Conservation (phyloP, 1,139 yeast genomes). For the Entelexis sorbosivorans region DNA sequence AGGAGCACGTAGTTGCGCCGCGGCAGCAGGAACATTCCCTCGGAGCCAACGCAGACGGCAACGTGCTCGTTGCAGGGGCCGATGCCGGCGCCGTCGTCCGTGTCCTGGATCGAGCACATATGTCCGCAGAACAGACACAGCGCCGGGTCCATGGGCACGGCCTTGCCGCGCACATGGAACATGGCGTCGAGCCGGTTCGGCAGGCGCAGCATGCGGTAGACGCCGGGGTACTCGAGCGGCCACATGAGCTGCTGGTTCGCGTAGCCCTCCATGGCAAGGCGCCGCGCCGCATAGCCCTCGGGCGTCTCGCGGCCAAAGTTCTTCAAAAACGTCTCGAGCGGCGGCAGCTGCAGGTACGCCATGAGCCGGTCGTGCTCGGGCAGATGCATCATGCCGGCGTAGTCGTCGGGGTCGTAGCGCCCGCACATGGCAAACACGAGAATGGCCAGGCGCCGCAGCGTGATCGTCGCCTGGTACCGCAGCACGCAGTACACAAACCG, state of each 20-base stretch:
- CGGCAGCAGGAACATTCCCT: slow-evolving; percentile 72
- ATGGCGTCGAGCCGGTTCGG: slow-evolving; percentile 64
- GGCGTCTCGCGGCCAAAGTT: slow-evolving; percentile 14
- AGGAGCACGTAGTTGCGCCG: slow-evolving; percentile 59
- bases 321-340: slow-evolving; percentile 28
- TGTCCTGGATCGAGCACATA: slow-evolving; percentile 52
- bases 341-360: slow-evolving; percentile 43
- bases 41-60: slow-evolving; percentile 44
- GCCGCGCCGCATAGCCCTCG: slow-evolving; percentile 9
- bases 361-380: slow-evolving; percentile 52
- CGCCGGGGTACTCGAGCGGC: slow-evolving; percentile 54
- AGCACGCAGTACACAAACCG: slow-evolving; percentile 10
- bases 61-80: slow-evolving; percentile 34
- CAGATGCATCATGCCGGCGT: slow-evolving; percentile 27
- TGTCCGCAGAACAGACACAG: slow-evolving; percentile 75
- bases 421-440: slow-evolving; percentile 48
- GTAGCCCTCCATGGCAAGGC: neutral
- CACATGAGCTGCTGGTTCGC: neutral
- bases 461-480: slow-evolving; percentile 26
- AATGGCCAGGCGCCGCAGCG: slow-evolving; percentile 56
- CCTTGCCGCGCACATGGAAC: slow-evolving; percentile 32
- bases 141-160: slow-evolving; percentile 63
- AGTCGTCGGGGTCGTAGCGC: slow-evolving; percentile 35
- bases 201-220: slow-evolving; percentile 45
- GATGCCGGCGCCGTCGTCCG: slow-evolving; percentile 16